phyloP scores from a whole-genome alignment of 345 rosid species.

The Eucalyptus sp. region DNA sequence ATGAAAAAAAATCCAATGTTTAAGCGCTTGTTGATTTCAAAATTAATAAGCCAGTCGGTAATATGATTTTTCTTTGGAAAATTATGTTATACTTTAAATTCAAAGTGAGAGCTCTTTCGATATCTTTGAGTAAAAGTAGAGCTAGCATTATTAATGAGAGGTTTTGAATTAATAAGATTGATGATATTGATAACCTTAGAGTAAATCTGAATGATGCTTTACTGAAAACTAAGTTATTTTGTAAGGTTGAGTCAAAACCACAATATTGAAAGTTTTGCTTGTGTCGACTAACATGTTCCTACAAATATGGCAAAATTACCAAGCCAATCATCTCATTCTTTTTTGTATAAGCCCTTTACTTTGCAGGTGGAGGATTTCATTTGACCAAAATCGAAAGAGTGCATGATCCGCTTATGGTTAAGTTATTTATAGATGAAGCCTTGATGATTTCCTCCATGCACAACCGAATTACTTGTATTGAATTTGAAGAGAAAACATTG shows the following conservation, averaged over 20 bases:
- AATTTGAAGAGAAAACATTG: background rate
- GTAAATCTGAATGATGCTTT: background rate
- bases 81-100: background rate
- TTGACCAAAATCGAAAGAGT: background rate
- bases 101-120: background rate
- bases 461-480: background rate
- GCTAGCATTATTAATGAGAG: background rate
- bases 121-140: background rate
- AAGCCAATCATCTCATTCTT: fast-evolving
- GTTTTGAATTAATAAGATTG: background rate
- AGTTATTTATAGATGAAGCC: background rate
- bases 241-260: background rate
- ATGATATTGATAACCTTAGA: background rate
- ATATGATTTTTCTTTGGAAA: background rate
- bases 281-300: background rate
- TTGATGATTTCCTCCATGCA: background rate
- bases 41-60: background rate
- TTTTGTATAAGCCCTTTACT: background rate
- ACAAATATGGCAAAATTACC: background rate
- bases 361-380: background rate
- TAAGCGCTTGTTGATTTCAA: background rate
- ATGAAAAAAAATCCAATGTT: background rate
- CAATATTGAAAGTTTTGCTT: background rate
- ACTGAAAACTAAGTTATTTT: background rate
- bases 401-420: fast-evolving